phyloP scores from a whole-genome alignment of 225 moss, liverwort and hornwort genomes.

The Ulota crispa region DNA sequence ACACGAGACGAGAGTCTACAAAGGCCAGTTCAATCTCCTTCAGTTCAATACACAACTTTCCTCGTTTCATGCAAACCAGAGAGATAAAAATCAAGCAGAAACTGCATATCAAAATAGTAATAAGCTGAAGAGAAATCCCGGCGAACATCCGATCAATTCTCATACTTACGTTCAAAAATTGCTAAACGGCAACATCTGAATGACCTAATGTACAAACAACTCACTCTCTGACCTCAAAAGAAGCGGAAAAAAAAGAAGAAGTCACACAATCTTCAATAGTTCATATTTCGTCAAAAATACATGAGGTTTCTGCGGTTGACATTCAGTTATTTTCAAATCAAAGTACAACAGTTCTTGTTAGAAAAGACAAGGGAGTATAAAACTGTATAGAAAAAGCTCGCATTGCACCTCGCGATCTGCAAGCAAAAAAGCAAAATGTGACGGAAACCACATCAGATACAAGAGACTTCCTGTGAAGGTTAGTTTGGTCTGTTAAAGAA shows the following conservation, averaged over 20 bases:
- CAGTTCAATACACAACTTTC: background rate
- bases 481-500: background rate
- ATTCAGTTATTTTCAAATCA: constrained; percentile 1
- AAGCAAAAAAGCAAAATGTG: background rate
- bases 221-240: background rate
- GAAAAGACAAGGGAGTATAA: background rate
- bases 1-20: background rate
- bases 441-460: background rate
- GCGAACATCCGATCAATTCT: background rate
- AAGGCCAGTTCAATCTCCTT: background rate
- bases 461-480: background rate
- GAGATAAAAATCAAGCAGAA: background rate
- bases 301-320: background rate
- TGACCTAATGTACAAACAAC: background rate
- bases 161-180: background rate
- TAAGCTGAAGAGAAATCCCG: background rate
- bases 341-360: fast-evolving
- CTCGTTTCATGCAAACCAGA: background rate
- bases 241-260: background rate
- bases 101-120: background rate
- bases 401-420: background rate
- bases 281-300: background rate
- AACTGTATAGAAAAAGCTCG: background rate
- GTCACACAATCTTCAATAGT: background rate
- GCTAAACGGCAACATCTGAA: no score